A percentile compares a stretch with the other conserved stretches of the same genome.
These are phyloP conservation scores for Carex myosuroides DNA, from an alignment of 176 grass and related monocot species.

Conservation along the genomic window DNA sequence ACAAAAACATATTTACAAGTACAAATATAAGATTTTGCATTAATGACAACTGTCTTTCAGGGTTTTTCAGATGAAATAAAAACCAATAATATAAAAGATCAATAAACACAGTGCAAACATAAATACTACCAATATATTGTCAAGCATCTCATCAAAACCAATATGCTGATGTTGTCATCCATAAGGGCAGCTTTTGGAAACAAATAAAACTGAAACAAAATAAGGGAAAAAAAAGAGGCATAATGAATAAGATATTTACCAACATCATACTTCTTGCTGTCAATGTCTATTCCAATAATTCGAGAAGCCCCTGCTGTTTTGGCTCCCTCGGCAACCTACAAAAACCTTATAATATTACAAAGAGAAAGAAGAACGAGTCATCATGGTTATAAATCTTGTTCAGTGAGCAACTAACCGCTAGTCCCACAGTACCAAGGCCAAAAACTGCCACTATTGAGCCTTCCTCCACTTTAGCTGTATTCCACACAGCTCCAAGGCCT, in stretches of 20 bases:
- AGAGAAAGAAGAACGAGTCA: not conserved
- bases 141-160: not conserved
- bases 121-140: not conserved
- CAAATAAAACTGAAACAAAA: not conserved
- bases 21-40: not conserved
- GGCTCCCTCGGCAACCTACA: constrained; percentile 87
- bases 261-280: constrained; percentile 83
- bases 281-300: constrained; percentile 92
- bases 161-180: not conserved
- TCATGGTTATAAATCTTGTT: not conserved
- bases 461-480: constrained; percentile 91
- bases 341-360: not conserved
- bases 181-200: not conserved
- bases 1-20: not conserved
- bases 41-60: not conserved
- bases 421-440: constrained; percentile 92
- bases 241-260: constrained; percentile 33
- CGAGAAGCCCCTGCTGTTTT: constrained; percentile 86
- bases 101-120: not conserved
- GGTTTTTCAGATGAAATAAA: not conserved
- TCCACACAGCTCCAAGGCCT: constrained; percentile 99
- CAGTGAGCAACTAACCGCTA: constrained; percentile 64
- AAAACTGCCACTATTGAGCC: constrained; percentile 89
- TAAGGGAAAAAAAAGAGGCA: not conserved
- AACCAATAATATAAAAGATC: not conserved